Evolutionary conservation across 139 green algal genomes (phyloP), one percentile per base, ranked within the genome.

Genomic region (Ettlia oleoabundans): DNA sequence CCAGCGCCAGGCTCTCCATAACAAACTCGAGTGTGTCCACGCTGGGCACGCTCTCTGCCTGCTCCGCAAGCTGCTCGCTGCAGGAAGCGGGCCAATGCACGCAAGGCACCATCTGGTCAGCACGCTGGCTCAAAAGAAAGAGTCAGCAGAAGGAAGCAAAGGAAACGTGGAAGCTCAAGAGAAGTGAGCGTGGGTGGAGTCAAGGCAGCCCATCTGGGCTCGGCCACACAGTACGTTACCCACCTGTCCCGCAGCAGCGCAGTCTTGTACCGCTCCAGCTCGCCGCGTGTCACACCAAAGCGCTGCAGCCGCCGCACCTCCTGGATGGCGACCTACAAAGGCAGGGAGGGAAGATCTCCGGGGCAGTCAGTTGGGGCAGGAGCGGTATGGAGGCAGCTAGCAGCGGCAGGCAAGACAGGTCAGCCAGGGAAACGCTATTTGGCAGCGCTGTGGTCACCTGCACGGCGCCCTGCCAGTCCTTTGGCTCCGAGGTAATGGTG

Each of bases 1-100:
- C 94, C 69, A 98, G 92, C 24, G 97, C 96, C 65, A 98, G 88
- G 81, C 77, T 94, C 90, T 99, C 97, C 97, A 99, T 99, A 63
- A 98, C 87, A 86, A 98, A 99, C 78, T 99, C 96, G 75, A 99
- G 92, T 61, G 94, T 98, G 88, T 99, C 95, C 40, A 96, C 67
- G 55, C 76, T 92, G 52, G 93, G 90, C 42, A 98, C 94, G 82
- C 84, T 94, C 86, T 94, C 94, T 67, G 88, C 86, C 89, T 95
- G 93, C 77, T 96, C 91, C 13, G 94, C 94, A 76, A 96, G 84
- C 86, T 98, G 96, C 71, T 94, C 93, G 52, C 80, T 76, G 69
- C 69, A 62, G 41, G n/a, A 10, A 58, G 15, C 13, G 47, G 63
- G n/a, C 6, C 63, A 40, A 10, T 10, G 62, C 63, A 70, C 30